Conservation (phyloP, 805 yeast species). For the Lipomyces spencermartinsiae region DNA sequence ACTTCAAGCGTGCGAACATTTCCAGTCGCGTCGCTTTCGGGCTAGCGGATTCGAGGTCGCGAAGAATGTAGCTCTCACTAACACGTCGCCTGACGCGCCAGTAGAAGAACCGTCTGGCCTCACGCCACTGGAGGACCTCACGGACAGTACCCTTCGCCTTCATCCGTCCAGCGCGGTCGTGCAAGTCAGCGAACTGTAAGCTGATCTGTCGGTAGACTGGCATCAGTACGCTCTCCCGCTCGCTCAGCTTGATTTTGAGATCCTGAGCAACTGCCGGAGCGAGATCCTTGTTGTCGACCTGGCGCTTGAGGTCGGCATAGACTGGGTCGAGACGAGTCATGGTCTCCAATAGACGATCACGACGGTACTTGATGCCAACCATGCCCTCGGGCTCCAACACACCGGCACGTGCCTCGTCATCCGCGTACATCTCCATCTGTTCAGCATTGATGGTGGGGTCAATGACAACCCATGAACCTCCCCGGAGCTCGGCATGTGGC, state of each 20-base stretch:
- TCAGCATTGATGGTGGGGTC: conserved; percentile 97
- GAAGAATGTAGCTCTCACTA: conserved; percentile 86
- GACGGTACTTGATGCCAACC: conserved; percentile 97
- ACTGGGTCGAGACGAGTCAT: conserved; percentile 87
- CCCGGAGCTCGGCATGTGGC: conserved; percentile 97
- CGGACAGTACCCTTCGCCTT: conserved; percentile 89
- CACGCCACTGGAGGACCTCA: conserved; percentile 81
- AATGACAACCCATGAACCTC: conserved; percentile 99
- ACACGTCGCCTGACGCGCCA: conserved; percentile 98
- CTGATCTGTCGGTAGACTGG: conserved; percentile 93
- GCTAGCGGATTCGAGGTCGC: conserved; percentile 66
- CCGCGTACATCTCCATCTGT: conserved; percentile 99
- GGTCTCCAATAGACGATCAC: conserved; percentile 87
- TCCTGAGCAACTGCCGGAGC: conserved; percentile 69
- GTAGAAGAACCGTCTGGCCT: conserved; percentile 95
- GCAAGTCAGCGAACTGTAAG: conserved; percentile 96
- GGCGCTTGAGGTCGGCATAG: conserved; percentile 70
- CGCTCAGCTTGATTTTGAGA: conserved; percentile 68
- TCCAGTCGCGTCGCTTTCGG: conserved; percentile 72
- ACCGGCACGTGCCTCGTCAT: conserved; percentile 94
- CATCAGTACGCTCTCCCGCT: conserved; percentile 77
- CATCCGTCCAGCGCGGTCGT: conserved; percentile 98
- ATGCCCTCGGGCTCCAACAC: conserved; percentile 98
- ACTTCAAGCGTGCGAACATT: conserved; percentile 80
- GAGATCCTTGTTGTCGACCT: conserved; percentile 58